A percentile compares a stretch with the other conserved stretches of the same genome.
Conservation (phyloP, 148 eudicot species). For the Spergularia bocconei region DNA sequence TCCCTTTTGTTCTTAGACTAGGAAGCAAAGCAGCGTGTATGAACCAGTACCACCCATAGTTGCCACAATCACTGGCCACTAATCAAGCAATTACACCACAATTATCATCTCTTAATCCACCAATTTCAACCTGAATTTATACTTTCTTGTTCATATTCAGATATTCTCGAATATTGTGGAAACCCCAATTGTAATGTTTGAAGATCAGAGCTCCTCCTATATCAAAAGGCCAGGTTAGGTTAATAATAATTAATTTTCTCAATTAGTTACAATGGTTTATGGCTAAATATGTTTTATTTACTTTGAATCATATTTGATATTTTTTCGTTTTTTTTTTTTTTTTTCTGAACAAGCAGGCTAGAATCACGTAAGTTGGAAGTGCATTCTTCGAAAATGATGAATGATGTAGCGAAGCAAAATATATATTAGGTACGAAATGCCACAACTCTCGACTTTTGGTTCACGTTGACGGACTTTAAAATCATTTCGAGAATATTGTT, state of each 20-base stretch:
- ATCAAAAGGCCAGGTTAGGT: too few species aligned
- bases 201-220: too few species aligned
- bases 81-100: neutral
- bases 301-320: neutral
- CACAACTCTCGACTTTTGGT: too few species aligned
- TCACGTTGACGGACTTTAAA: too few species aligned
- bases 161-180: neutral
- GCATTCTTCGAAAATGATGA: too few species aligned
- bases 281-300: neutral
- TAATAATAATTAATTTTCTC: neutral
- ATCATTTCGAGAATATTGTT: too few species aligned
- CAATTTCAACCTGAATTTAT: neutral
- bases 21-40: neutral
- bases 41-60: slow-evolving; percentile 22
- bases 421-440: too few species aligned
- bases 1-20: neutral
- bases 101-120: neutral
- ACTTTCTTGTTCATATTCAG: neutral
- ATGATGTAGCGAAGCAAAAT: too few species aligned
- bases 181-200: too few species aligned
- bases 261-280: neutral
- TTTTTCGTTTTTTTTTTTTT: too few species aligned
- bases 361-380: too few species aligned
- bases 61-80: slow-evolving; percentile 13
- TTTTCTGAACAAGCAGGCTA: too few species aligned